Evolutionary conservation across 371 early-diverging fungal genomes (phyloP).

Genomic region (Synchytrium microbalum): DNA sequence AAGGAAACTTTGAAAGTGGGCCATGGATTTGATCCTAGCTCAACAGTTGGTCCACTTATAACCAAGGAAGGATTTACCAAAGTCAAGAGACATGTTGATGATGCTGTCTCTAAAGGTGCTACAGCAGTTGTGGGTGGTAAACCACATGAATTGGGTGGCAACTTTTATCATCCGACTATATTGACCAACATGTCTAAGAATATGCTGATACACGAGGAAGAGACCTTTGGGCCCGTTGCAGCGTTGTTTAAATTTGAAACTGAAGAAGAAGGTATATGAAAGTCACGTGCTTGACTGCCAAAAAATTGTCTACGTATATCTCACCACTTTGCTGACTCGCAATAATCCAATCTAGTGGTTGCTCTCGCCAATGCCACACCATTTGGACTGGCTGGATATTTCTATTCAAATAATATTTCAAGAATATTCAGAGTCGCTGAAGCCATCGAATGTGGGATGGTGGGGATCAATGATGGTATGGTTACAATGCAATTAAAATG

Average conservation of each 20-base stretch:
- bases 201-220: constrained; percentile 66
- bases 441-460: constrained; percentile 78
- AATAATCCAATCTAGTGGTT: constrained; percentile 41
- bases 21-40: constrained; percentile 55
- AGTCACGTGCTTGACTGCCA: not conserved
- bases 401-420: constrained; percentile 65
- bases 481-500: constrained; percentile 42
- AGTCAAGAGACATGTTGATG: constrained; percentile 58
- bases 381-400: constrained; percentile 78
- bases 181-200: constrained; percentile 57
- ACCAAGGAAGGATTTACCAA: constrained; percentile 58
- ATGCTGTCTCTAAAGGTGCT: constrained; percentile 58
- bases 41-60: constrained; percentile 76
- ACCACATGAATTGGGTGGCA: constrained; percentile 10
- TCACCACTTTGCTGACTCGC: not conserved
- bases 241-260: constrained; percentile 48
- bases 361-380: constrained; percentile 60
- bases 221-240: constrained; percentile 90
- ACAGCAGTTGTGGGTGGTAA: constrained; percentile 21
- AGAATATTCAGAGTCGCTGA: constrained; percentile 76
- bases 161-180: constrained; percentile 32
- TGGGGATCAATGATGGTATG: constrained; percentile 78
- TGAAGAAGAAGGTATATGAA: constrained; percentile 22
- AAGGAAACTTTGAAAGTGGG: constrained; percentile 53
- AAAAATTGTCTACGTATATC: not conserved